Base-by-base conservation (phyloP, 2,329 filamentous ascomycete genomes). In the Camillea tinctor region DNA sequence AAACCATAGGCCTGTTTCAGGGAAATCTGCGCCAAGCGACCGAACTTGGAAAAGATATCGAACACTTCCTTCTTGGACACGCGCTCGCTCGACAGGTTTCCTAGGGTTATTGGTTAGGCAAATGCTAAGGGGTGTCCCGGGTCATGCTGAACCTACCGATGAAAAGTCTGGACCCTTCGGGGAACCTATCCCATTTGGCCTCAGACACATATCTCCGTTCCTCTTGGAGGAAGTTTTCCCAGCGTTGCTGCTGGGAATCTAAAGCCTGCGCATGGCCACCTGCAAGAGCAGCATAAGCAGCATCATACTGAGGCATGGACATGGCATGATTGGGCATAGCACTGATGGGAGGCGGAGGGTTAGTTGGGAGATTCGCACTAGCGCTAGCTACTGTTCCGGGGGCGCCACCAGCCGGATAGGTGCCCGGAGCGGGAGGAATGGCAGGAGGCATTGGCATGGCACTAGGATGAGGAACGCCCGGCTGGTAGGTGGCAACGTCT, bases 1-100 rank as follows among this genome's bases (percentile, higher is more conserved):
- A 98, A 99, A 1, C 95, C 95, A 75, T 97, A 98, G 1, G 93
- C 93, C 66, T 95, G 93, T 75, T 98, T 98, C 68, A 98, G 92
- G 0, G 93, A 96, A 61, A 98, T 95, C 73, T 99, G 95, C 1
- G 93, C 94, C 52, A 99, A 81, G 62, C 88, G 89, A 57, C 95
- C 95, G 72, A 92, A 93, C 59, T 83, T 84, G 71, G 93, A 88
- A 72, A 99, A 98, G 19, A 94, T 83, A 72, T 96, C 90, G 76
- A 97, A 98, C 8, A 98, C 87, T 75, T 98, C 93, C 66, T 90
- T 87, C 76, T 98, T 98, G 6, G 92, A 95, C 15, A 97, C 93
- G 72, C 93, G 89, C 73, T 98, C 94, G 56, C 91, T 94, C 1
- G 93, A 93, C 11, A 99, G 82, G 72, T 98, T 99, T 57, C 93